Conservation (phyloP, 1,284 basidiomycete genomes). For the Apiotrichum laibachii region DNA sequence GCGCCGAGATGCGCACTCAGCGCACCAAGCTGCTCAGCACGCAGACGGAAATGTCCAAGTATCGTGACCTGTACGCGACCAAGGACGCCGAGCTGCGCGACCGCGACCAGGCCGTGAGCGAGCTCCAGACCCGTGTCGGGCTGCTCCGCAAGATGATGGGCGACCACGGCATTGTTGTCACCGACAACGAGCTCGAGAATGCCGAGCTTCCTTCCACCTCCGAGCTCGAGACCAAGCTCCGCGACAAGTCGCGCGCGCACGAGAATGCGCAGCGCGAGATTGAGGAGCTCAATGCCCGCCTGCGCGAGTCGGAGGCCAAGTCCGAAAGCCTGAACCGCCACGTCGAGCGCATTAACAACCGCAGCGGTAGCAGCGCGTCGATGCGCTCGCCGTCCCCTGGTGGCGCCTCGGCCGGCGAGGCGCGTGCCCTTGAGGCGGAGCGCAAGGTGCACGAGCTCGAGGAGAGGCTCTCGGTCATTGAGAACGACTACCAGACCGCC, state of each 20-base stretch:
- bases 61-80: conserved; percentile 66
- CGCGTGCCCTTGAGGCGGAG: conserved; percentile 61
- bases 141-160: conserved; percentile 65
- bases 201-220: conserved; percentile 36
- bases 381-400: conserved; percentile 39
- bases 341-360: conserved; percentile 61
- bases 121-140: conserved; percentile 70
- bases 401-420: conserved; percentile 22
- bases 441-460: conserved; percentile 75
- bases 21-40: conserved; percentile 72
- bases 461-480: conserved; percentile 65
- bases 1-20: conserved; percentile 73
- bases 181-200: conserved; percentile 62
- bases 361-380: conserved; percentile 43
- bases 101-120: conserved; percentile 66
- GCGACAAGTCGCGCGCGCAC: conserved; percentile 67
- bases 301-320: conserved; percentile 70
- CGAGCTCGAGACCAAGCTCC: conserved; percentile 72
- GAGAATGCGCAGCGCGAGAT: conserved; percentile 57
- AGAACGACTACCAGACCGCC: conserved; percentile 80
- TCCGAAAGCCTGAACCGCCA: conserved; percentile 63
- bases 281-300: conserved; percentile 59
- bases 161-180: conserved; percentile 77
- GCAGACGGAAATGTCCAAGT: conserved; percentile 67
- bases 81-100: conserved; percentile 70